phyloP scores from a whole-genome alignment of 768 basidiomycete species.

The Krasilnikovozyma curviuscula region DNA sequence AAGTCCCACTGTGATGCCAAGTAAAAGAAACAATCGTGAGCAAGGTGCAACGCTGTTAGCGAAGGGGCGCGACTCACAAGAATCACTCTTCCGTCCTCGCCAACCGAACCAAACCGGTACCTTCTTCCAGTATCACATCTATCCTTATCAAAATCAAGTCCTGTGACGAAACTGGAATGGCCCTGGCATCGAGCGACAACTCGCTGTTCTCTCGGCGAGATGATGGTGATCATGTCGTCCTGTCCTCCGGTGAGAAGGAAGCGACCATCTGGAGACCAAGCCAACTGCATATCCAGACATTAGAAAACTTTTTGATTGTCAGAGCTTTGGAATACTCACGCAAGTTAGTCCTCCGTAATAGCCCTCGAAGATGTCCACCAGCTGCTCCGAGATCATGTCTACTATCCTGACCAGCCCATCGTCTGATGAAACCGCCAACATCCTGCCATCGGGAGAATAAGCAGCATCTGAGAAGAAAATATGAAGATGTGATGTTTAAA shows the following conservation, averaged over 20 bases:
- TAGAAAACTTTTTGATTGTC: not conserved
- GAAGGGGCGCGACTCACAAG: constrained; percentile 37
- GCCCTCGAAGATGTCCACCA: constrained; percentile 18
- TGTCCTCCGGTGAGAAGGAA: constrained; percentile 91
- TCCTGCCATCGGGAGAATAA: constrained; percentile 82
- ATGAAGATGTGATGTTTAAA: too few species aligned
- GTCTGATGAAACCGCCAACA: constrained; percentile 74
- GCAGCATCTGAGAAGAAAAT: constrained; percentile 46
- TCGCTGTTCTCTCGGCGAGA: constrained; percentile 83
- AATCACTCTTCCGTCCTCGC: constrained; percentile 88
- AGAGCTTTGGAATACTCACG: not conserved
- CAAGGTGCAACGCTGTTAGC: constrained; percentile 1
- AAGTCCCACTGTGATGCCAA: constrained; percentile 60
- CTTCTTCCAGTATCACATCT: constrained; percentile 61
- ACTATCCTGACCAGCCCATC: constrained; percentile 82
- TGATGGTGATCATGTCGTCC: constrained; percentile 86
- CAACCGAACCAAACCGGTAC: constrained; percentile 87
- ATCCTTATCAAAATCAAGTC: constrained; percentile 73
- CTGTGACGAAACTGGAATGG: constrained; percentile 81
- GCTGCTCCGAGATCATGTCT: constrained; percentile 74
- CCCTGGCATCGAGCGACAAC: constrained; percentile 92
- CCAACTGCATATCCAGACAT: constrained; percentile 34
- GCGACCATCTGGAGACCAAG: constrained; percentile 89
- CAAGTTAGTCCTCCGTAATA: not conserved
- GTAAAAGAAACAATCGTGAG: not conserved